Evolutionary conservation across 768 basidiomycete genomes (phyloP), one percentile per base, ranked within the genome.

Genomic region (Rhizopogon vulgaris): DNA sequence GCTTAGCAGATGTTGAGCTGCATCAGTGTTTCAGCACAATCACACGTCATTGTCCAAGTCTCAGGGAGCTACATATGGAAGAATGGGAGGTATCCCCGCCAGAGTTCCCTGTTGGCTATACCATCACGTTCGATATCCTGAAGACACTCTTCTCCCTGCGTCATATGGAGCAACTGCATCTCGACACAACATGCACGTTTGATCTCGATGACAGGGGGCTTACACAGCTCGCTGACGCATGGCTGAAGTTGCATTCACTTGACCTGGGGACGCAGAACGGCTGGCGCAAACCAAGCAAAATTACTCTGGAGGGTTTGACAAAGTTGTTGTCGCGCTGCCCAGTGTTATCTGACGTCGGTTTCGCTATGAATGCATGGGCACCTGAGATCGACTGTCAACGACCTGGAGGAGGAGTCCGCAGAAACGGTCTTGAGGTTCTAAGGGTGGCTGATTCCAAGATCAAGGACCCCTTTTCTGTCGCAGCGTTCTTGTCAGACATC

Each of bases 261-360:
- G 43, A 45, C 18, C 43, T 45, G 17, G 43, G 30, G 7, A 45
- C 12, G 5, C 28, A 32, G 17, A 45, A 45, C 2, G 65, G 65
- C 0, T 66, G 65, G 65, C 66, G 67, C 30, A 58, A 68, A 22
- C 56, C 61, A 0, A 58, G 64, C 48, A 61, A 51, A 47, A 63
- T 66, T 38, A 66, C 66, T 0, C 52, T 66, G 14, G 52, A 49
- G 4, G 65, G 65, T 1, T 22, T 66, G 10, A 27, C 62, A 3
- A 57, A 64, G 1, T 57, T 66, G 43, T 30, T 66, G 7, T 58
- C 27, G 0, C 18, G 53, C 39, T 66, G 65, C 38, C 66, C 65
- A 14, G 43, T 45, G 7, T 32, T 45, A 22, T 45, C 30, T 7
- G 30, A 14, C 18, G 43, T 45, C 4, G 43, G 43, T 18, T 12